Evolutionary conservation across 129 eudicot genomes (phyloP), one percentile per base, ranked within the genome.

Genomic region (Deinandra increscens): DNA sequence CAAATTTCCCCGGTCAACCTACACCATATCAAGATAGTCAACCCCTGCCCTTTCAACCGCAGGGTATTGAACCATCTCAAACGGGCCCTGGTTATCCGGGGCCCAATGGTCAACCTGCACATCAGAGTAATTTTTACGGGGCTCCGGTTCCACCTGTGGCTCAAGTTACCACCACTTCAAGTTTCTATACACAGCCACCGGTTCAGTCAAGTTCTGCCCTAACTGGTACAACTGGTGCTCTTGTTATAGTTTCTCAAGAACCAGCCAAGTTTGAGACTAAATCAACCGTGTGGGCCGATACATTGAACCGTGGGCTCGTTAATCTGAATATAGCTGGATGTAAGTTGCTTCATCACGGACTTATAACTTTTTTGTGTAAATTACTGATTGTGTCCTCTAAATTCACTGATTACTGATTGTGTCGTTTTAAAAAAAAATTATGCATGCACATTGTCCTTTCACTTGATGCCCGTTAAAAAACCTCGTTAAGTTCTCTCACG

Each of bases 301-400:
- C 99, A n/a, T 86, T 94, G 62, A 94, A 86, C 89, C 90, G 99
- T 17, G 99, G 99, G 42, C 83, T 94, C 1, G 99, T 94, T 63
- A 80, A 94, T 82, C 58, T 94, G 80, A 85, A 94, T 66, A 94
- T 94, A 46, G 92, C 97, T 64, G 99, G 99, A 85, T 38, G 99
- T 94, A 59, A 87, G 97, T 80, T 64, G 48, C 49, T 9, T 39
- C 61, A 66, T 64, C 20, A 39, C 19, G 23, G 17, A 12, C 9
- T 9, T 15, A 4, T 15, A 19, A 1, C 12, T 49, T 10, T 37
- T 44, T n/a, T 9, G n/a, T n/a, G n/a, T n/a, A n/a, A n/a, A n/a
- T n/a, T n/a, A n/a, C n/a, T n/a, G n/a, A n/a, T n/a, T n/a, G n/a
- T n/a, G n/a, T n/a, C n/a, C n/a, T n/a, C n/a, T n/a, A n/a, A n/a